Evolutionary conservation across 176 grass and related monocot species (phyloP).

Genomic region (Triticum aestivum): IWGSC_CS_RefSeq_v2.1 NC_057795.1:613972309-613972808

Average conservation of each 20-base stretch:
- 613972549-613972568: slow-evolving; percentile 12
- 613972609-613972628: background rate
- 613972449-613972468: slow-evolving; percentile 71
- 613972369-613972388: slow-evolving; percentile 55
- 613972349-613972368: slow-evolving; percentile 76
- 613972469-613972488: slow-evolving; percentile 72
- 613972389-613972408: slow-evolving; percentile 80
- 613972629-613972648: background rate
- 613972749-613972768: background rate
- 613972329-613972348: slow-evolving; percentile 84
- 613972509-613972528: slow-evolving; percentile 75
- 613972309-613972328: slow-evolving; percentile 67
- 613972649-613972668: background rate
- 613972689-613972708: background rate
- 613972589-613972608: no score
- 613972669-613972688: background rate
- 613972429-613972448: slow-evolving; percentile 50
- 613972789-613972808: background rate
- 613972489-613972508: slow-evolving; percentile 78
- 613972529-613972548: slow-evolving; percentile 85
- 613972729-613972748: background rate
- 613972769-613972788: no score
- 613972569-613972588: background rate
- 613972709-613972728: background rate
- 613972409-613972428: slow-evolving; percentile 68